Percentiles rank a stretch among this genome's conserved stretches.
Conservation (phyloP, 1,284 basidiomycete species). For the Moesziomyces sp. region DNA sequence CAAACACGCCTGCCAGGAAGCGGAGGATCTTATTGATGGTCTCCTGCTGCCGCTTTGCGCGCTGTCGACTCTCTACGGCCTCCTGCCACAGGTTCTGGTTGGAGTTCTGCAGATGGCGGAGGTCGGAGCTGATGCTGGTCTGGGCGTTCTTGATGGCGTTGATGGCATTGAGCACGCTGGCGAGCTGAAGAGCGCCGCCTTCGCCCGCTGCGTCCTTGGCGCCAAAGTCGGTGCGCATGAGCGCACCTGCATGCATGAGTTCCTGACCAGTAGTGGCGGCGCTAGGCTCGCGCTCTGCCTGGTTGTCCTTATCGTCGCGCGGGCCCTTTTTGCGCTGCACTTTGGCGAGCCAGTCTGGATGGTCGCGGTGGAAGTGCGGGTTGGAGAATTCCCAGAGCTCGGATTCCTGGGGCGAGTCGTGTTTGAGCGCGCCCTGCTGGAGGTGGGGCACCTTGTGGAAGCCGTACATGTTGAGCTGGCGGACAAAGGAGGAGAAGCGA, state of each 20-base stretch:
- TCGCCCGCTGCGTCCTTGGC: slow-evolving; percentile 9
- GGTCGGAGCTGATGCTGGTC: slow-evolving; percentile 84
- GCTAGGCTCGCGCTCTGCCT: slow-evolving; percentile 20
- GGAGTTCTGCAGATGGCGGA: slow-evolving; percentile 86
- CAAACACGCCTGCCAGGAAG: slow-evolving; percentile 93
- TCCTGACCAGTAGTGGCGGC: slow-evolving; percentile 26
- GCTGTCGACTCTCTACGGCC: slow-evolving; percentile 79
- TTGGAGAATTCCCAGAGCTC: slow-evolving; percentile 96
- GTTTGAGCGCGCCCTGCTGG: slow-evolving; percentile 86
- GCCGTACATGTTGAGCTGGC: slow-evolving; percentile 82
- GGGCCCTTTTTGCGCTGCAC: slow-evolving; percentile 76
- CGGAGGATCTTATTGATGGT: slow-evolving; percentile 96
- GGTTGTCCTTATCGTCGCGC: slow-evolving; percentile 66
- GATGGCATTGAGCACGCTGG: slow-evolving; percentile 79
- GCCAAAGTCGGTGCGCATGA: slow-evolving; percentile 53
- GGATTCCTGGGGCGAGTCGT: slow-evolving; percentile 72
- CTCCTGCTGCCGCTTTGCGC: slow-evolving; percentile 90
- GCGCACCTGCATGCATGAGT: slow-evolving; percentile 39
- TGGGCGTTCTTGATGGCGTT: slow-evolving; percentile 91
- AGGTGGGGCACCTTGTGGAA: slow-evolving; percentile 77
- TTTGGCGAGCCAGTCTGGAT: slow-evolving; percentile 87
- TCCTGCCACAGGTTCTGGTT: slow-evolving; percentile 95
- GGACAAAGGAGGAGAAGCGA: slow-evolving; percentile 87
- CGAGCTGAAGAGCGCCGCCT: slow-evolving; percentile 53
- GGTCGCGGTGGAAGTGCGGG: slow-evolving; percentile 85